Evolutionary conservation across 179 eudicot genomes (phyloP), one percentile per base, ranked within the genome.

Genomic region (Spinacia oleracea): DNA sequence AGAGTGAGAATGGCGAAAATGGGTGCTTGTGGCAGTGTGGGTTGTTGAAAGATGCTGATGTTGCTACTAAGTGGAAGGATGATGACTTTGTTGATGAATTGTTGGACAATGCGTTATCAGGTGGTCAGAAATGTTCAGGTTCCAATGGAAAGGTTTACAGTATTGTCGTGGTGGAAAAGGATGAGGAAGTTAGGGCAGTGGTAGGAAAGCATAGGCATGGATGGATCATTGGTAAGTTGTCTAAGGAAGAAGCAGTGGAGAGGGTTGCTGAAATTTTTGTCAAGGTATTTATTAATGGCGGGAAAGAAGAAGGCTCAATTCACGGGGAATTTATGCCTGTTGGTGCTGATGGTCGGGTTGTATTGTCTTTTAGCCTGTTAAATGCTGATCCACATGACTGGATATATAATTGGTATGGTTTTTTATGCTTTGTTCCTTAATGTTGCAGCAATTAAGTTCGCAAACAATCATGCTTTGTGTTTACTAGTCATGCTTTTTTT

Each of bases 271-370:
- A 94, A 85, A 85, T 90, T 46, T 96, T 96, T 53, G 89, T 91
- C 43, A 91, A 84, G 67, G 80, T 92, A 51, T 91, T 96, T 75
- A 85, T 90, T 79, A 93, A 94, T 75, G 98, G 98, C 27, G 97
- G 92, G 75, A 96, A 85, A 84, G 90, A 88, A 72, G 96, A 91
- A 83, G 94, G 98, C 53, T 84, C 85, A 11, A 90, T 96, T n/a
- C 88, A 77, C 23, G 91, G 92, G 59, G 99, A 96, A 88, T 96
- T 96, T 85, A 92, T 96, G 98, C 99, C 99, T 12, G 98, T 96
- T 46, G 99, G 99, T 66, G 92, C 98, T 64, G 98, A 96, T 86
- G 99, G 99, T 55, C 92, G 82, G 75, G 80, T 94, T 72, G 98
- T 96, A 77, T 90, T 96, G 55, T 96, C 99, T 25, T 94, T 92